Base-by-base conservation (phyloP, 2,329 filamentous ascomycete genomes). In the Incumbomyces lentus region DNA sequence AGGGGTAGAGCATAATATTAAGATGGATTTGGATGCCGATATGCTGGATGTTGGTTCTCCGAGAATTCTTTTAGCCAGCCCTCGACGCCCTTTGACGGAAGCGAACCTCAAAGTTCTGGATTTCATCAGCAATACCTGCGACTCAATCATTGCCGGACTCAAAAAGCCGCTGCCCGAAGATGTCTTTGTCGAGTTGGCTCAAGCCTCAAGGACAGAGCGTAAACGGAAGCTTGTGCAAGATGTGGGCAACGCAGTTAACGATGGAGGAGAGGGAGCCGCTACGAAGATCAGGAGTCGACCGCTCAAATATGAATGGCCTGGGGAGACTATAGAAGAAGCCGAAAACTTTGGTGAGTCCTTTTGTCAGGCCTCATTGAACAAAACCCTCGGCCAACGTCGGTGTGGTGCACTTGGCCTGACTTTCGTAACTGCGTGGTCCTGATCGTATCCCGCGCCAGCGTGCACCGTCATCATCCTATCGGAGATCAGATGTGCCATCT, bases 251-350 rank as follows among this genome's bases (percentile, higher is more conserved):
- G 19, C 6, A 5, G 11, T 13, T 13, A 44, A 50, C 22, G 63
- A 52, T 41, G 48, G 48, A 18, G 14, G 44, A 12, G 17, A 29
- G 50, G 60, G 19, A 59, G 59, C 3, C 50, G 65, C 1, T 59
- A 51, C 48, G 37, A 48, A 53, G 11, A 31, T 52, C 30, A 14
- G 50, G 39, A 46, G 50, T 8, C 50, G 55, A 10, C 38, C 51
- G 30, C 53, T 59, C 4, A 64, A 58, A n/a, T 70, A 70, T 47
- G 68, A 60, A 17, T 81, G 76, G 59, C 78, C 78, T 11, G 78
- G 76, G 12, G 72, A 64, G 48, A 73, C 65, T 42, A 63, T 63
- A 2, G 66, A 72, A 46, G 78, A 81, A 58, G 75, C 76, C 12
- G 78, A 76, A 75, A 72, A 71, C 55, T 76, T 76, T 53, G 67